A percentile compares a stretch with the other conserved stretches of the same genome.
Evolutionary conservation across 1,139 yeast species (phyloP).

Genomic region (Eremothecium cymbalariae): DNA sequence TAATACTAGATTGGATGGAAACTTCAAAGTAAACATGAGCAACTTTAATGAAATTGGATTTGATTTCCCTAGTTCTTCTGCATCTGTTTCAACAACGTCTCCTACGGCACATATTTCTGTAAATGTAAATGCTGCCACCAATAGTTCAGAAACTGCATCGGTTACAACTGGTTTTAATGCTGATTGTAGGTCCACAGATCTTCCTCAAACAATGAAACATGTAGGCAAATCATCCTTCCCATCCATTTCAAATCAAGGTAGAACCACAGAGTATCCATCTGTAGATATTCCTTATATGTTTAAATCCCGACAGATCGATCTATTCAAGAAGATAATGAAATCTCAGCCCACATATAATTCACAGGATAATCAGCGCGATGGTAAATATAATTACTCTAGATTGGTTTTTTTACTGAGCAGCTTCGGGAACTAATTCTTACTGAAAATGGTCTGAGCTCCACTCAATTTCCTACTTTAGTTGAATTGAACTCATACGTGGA

Average conservation of each 20-base stretch:
- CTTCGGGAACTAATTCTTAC: constrained; percentile 47
- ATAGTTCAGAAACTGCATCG: not conserved
- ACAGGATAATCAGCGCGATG: constrained; percentile 1
- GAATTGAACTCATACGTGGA: constrained; percentile 69
- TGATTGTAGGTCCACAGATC: not conserved
- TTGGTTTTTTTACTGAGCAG: constrained; percentile 39
- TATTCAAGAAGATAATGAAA: constrained; percentile 39
- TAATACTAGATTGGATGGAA: constrained; percentile 50
- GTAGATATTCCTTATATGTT: constrained; percentile 33
- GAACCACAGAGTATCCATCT: constrained; percentile 5
- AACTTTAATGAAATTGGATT: constrained; percentile 51
- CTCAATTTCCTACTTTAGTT: constrained; percentile 64
- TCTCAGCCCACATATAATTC: constrained; percentile 8
- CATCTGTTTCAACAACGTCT: constrained; percentile 7
- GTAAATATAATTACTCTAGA: constrained; percentile 8
- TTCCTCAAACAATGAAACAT: not conserved
- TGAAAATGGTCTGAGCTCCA: constrained; percentile 41
- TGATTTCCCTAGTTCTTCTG: constrained; percentile 14
- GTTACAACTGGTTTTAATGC: not conserved
- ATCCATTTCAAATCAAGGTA: too few relatives aligned
- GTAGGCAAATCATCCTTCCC: too few relatives aligned
- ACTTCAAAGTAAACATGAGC: constrained; percentile 31
- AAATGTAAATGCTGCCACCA: constrained; percentile 1
- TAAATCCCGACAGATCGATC: constrained; percentile 52
- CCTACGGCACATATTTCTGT: not conserved